A percentile compares a stretch with the other conserved stretches of the same genome.
These are phyloP conservation scores for Mallotus japonicus DNA, from an alignment of 441 rosid species.

Conservation along the genomic window DNA sequence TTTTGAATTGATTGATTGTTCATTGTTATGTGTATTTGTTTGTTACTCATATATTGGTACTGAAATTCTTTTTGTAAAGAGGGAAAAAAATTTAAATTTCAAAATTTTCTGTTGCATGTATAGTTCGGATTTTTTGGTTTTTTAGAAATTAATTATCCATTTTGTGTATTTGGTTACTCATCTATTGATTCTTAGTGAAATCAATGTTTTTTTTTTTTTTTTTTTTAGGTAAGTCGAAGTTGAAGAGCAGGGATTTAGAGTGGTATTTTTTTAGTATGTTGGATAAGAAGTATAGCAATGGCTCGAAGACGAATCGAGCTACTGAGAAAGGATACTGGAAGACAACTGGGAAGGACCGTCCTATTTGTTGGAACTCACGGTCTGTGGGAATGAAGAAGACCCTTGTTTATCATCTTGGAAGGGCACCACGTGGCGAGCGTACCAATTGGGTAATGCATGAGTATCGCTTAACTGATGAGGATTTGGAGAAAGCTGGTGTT, in stretches of 20 bases:
- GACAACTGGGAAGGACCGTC: constrained; percentile 89
- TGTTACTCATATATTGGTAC: not conserved
- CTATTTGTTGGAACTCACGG: constrained; percentile 42
- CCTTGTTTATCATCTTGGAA: constrained; percentile 81
- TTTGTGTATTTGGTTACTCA: too few species aligned
- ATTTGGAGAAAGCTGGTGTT: constrained; percentile 56
- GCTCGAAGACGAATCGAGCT: constrained; percentile 87
- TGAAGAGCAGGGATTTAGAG: constrained; percentile 89
- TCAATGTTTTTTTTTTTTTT: not conserved
- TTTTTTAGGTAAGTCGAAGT: constrained; percentile 65
- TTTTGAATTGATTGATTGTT: not conserved
- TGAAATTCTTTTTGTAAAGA: not conserved
- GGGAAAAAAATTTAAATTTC: not conserved
- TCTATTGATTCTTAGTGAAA: not conserved
- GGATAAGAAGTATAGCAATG: constrained; percentile 84
- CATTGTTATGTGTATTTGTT: not conserved
- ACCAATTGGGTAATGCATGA: constrained; percentile 99
- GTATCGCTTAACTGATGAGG: constrained; percentile 78
- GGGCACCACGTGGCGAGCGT: constrained; percentile 89
- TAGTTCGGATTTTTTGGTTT: not conserved
- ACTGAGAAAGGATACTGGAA: constrained; percentile 98
- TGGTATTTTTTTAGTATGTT: constrained; percentile 89
- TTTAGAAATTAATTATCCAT: not conserved
- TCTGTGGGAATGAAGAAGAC: constrained; percentile 95
- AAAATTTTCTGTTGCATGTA: not conserved